Evolutionary conservation across 78 protist genomes (phyloP).

Genomic region (Carpediemonas membranifera): DNA sequence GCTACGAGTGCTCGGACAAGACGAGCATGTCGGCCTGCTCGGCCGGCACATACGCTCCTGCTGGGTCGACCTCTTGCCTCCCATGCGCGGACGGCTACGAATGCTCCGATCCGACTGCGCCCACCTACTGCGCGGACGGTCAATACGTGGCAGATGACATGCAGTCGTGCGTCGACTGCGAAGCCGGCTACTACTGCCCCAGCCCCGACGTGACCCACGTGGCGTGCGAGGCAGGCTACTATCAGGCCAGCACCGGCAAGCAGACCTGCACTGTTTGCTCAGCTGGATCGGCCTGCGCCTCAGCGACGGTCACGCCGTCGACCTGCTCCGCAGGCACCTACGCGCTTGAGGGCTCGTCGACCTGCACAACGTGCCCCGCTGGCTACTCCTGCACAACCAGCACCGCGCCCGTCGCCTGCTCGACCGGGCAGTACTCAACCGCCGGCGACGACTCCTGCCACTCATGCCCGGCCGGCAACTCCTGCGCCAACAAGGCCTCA

Average conservation of each 20-base stretch:
- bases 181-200: background rate
- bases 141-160: too few species aligned
- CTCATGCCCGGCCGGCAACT: background rate
- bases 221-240: background rate
- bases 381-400: background rate
- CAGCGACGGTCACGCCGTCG: background rate
- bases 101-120: background rate
- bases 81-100: background rate
- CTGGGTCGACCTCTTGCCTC: background rate
- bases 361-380: slow-evolving; percentile 6
- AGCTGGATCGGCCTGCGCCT: slow-evolving; percentile 4
- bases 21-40: background rate
- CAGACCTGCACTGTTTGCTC: slow-evolving; percentile 12
- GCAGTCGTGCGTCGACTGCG: background rate
- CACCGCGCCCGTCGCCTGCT: slow-evolving; percentile 7
- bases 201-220: background rate
- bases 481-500: background rate
- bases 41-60: background rate
- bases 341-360: slow-evolving; percentile 6
- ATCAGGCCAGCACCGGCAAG: background rate
- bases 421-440: slow-evolving; percentile 24
- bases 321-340: slow-evolving; percentile 6
- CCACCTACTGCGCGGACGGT: background rate
- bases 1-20: too few species aligned
- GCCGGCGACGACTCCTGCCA: slow-evolving; percentile 3